These are phyloP conservation scores for Candolleomyces aberdarensis DNA, from an alignment of 768 basidiomycete species.

Conservation along the genomic window DNA sequence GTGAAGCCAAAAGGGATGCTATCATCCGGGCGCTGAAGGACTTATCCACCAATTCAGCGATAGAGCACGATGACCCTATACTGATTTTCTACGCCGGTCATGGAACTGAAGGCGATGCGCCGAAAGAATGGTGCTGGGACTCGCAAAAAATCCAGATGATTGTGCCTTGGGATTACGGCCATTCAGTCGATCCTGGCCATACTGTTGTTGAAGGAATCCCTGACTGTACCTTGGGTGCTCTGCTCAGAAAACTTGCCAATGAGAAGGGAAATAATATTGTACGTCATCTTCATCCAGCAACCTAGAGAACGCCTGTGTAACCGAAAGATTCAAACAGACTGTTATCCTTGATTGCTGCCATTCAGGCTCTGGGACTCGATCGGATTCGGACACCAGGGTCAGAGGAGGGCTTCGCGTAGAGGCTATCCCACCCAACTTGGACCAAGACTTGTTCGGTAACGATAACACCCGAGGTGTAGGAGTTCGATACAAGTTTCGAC, in stretches of 20 bases:
- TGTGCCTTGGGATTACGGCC: background rate
- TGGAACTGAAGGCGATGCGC: background rate
- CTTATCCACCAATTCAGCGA: background rate
- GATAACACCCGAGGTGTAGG: background rate
- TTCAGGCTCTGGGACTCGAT: constrained; percentile 7
- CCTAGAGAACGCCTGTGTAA: background rate
- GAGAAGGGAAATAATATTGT: background rate
- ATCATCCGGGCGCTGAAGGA: background rate
- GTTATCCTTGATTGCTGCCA: constrained; percentile 14
- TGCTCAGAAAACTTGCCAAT: background rate
- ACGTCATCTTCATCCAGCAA: background rate
- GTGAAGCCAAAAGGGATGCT: background rate
- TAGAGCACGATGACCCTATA: background rate
- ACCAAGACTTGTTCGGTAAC: background rate
- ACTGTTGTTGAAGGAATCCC: background rate
- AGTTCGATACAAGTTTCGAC: background rate
- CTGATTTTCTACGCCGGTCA: background rate
- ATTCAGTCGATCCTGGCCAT: background rate
- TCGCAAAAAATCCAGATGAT: background rate
- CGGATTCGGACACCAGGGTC: background rate
- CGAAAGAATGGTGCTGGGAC: background rate
- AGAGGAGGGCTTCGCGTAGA: background rate
- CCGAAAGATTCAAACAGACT: background rate
- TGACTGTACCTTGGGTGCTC: background rate
- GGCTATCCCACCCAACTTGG: background rate